Conservation (phyloP, 371 early-diverging fungal species). For the Lichtheimia corymbifera region DNA sequence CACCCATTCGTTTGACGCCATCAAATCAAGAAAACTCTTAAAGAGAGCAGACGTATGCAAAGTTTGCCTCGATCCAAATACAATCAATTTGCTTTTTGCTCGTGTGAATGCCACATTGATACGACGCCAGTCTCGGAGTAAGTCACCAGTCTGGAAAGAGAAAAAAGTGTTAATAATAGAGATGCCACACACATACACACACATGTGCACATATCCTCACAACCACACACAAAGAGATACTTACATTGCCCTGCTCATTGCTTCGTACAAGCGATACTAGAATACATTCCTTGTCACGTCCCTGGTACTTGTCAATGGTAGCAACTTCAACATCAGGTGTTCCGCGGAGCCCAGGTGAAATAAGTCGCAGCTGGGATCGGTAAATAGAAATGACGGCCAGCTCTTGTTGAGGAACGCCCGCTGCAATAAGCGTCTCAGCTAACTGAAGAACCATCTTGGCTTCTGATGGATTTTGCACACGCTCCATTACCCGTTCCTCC, state of each 20-base stretch:
- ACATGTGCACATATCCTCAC: no score
- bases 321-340: constrained; percentile 60
- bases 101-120: constrained; percentile 98
- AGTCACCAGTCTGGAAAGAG: constrained; percentile 69
- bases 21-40: constrained; percentile 47
- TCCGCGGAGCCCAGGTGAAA: constrained; percentile 42
- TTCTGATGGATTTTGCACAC: constrained; percentile 72
- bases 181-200: no score
- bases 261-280: constrained; percentile 88
- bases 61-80: constrained; percentile 83
- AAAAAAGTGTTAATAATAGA: neutral
- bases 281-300: constrained; percentile 90
- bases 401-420: constrained; percentile 65
- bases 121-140: constrained; percentile 91
- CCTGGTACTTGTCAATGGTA: constrained; percentile 93
- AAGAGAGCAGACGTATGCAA: constrained; percentile 60
- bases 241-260: constrained; percentile 69
- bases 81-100: constrained; percentile 86
- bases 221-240: neutral
- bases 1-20: constrained; percentile 58
- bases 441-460: constrained; percentile 61
- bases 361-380: constrained; percentile 76
- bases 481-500: constrained; percentile 58
- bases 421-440: constrained; percentile 54
- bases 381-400: constrained; percentile 90